Conservation (phyloP, 2,329 filamentous ascomycete genomes). For the Apiospora phragmitis region DNA sequence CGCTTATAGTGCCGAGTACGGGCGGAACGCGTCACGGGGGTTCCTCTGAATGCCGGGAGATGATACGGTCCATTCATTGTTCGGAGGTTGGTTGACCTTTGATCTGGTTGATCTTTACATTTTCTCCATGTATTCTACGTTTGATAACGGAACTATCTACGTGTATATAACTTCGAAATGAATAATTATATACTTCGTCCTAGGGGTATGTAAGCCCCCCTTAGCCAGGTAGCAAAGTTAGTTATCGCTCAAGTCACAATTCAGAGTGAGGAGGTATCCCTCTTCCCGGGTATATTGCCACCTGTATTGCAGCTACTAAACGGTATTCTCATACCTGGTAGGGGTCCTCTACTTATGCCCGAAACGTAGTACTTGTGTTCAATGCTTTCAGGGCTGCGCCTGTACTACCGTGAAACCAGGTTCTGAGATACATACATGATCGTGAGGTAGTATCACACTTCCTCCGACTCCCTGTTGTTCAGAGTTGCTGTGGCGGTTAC, state of each 20-base stretch:
- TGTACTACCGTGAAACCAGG: not conserved
- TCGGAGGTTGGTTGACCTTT: too few relatives aligned
- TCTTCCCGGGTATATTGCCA: too few relatives aligned
- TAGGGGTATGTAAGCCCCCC: too few relatives aligned
- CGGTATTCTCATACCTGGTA: too few relatives aligned
- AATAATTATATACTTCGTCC: too few relatives aligned
- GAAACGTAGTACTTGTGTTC: not conserved
- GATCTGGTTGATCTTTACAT: too few relatives aligned
- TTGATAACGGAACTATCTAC: not conserved
- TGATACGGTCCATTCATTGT: not conserved
- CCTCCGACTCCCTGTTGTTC: not conserved
- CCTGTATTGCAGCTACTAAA: too few relatives aligned
- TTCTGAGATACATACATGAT: not conserved
- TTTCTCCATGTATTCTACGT: not conserved
- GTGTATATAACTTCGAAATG: not conserved
- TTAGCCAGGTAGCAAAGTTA: too few relatives aligned
- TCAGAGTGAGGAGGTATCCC: too few relatives aligned
- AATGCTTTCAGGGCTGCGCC: not conserved
- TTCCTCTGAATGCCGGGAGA: slow-evolving; percentile 52
- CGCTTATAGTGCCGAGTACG: slow-evolving; percentile 64
- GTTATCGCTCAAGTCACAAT: too few relatives aligned
- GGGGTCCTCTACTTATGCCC: too few relatives aligned
- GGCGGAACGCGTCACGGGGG: slow-evolving; percentile 62
- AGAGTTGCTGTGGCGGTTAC: not conserved
- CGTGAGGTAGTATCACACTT: not conserved